Evolutionary conservation across 2,329 filamentous ascomycete genomes (phyloP), one percentile per base, ranked within the genome.

Genomic region (Monascus ruber): DNA sequence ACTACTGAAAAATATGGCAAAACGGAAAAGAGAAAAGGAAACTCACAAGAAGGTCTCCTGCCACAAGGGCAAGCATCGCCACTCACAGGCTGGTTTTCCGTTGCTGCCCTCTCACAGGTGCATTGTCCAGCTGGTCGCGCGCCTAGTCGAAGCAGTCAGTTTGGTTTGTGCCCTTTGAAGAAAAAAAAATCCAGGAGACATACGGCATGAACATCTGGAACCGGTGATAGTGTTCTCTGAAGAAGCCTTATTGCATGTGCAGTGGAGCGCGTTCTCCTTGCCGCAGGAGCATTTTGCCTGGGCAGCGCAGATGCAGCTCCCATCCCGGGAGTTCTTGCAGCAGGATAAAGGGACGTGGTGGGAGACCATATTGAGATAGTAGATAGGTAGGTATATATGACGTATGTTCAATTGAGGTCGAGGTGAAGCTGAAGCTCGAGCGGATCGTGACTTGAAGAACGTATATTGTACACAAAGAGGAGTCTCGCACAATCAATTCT

Each of bases 241-340:
- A 4, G 72, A 47, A 4, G 87, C 75, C 64, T 85, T 88, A 54
- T 77, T 77, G 69, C 89, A 95, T 46, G 72, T 83, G 76, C 89
- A 96, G 61, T 88, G 73, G 36, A 94, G 77, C 36, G 89, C 89
- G 4, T 79, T 77, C 60, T 91, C 76, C 71, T 94, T 79, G 58
- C 89, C 89, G 62, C 89, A 96, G 10, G 85, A 93, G 77, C 87
- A 94, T 44, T 65, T 77, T 45, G 76, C 74, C 51, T 77, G 72
- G 39, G 69, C 64, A 31, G 73, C 72, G 52, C 73, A 77, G 49
- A 72, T 70, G 52, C 76, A 80, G 53, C 67, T 62, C 51, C 66
- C 68, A 47, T 68, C 54, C 24, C 50, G 66, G 51, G 71, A 67
- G 51, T 71, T 72, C 60, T 72, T 72, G 63, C 76, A 80, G 73